These are phyloP conservation scores for Talaromyces sp. DNA, from an alignment of 2,329 filamentous ascomycete genomes.

Conservation along the genomic window DNA sequence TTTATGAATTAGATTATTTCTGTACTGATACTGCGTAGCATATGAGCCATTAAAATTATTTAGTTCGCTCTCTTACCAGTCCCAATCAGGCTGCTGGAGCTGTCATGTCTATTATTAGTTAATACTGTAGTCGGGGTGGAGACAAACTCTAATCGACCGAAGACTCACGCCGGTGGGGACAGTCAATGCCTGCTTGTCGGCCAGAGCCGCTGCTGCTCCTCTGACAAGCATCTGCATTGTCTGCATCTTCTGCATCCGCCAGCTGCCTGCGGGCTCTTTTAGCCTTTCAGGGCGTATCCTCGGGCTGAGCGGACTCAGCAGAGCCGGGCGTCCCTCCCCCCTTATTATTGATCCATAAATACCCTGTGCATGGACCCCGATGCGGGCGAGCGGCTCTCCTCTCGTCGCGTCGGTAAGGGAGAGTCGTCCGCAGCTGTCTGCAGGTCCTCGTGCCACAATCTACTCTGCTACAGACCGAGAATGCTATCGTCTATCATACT, in stretches of 20 bases:
- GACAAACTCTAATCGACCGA: not conserved
- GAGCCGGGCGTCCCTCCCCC: too few relatives aligned
- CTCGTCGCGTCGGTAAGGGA: not conserved
- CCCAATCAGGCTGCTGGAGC: not conserved
- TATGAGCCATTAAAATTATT: too few relatives aligned
- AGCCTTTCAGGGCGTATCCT: not conserved
- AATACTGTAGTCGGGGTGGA: too few relatives aligned
- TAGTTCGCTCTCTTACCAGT: too few relatives aligned
- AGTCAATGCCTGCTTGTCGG: not conserved
- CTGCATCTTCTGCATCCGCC: not conserved
- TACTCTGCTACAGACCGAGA: not conserved
- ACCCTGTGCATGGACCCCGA: not conserved
- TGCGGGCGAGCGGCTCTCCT: not conserved
- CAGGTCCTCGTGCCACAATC: not conserved
- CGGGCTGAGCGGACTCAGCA: too few relatives aligned
- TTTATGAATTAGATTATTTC: not conserved
- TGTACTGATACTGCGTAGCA: not conserved
- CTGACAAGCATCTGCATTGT: not conserved
- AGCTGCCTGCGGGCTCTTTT: not conserved
- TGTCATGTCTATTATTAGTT: not conserved
- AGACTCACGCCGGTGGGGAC: too few relatives aligned
- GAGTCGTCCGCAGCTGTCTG: not conserved
- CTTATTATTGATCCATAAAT: not conserved
- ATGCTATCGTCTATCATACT: not conserved
- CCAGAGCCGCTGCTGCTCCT: not conserved